Conservation (phyloP, 2,329 filamentous ascomycete genomes). For the Sarocladium kiliense region DNA sequence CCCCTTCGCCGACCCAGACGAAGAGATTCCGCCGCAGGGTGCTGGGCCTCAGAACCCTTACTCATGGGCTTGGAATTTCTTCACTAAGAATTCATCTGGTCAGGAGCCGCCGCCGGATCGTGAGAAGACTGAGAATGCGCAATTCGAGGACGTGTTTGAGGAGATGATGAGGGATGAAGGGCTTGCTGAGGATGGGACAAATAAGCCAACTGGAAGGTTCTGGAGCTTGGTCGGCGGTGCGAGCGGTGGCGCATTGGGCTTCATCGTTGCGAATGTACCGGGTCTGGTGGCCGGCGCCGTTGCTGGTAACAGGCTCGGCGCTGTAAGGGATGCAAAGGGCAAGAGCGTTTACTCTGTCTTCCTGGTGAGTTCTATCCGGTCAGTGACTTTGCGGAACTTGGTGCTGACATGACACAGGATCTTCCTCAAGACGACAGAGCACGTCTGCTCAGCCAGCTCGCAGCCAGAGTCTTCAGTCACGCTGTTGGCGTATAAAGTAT, state of each 20-base stretch:
- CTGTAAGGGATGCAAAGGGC: conserved; percentile 80
- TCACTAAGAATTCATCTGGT: conserved; percentile 30
- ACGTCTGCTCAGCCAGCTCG: conserved; percentile 75
- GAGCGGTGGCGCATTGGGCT: conserved; percentile 85
- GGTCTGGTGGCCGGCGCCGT: conserved; percentile 86
- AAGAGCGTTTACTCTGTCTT: conserved; percentile 96
- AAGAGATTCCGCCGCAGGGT: conserved; percentile 36
- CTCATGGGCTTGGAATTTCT: conserved; percentile 72
- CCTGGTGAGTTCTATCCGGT: conserved; percentile 38
- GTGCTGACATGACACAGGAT: conserved; percentile 43
- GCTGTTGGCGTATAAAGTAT: conserved; percentile 51
- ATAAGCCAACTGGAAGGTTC: conserved; percentile 63
- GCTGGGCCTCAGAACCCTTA: conserved; percentile 45
- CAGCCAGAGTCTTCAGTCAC: conserved; percentile 80
- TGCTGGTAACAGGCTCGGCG: conserved; percentile 86
- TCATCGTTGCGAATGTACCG: conserved; percentile 90
- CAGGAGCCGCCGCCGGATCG: conserved; percentile 33
- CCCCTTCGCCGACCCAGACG: conserved; percentile 42
- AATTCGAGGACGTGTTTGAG: conserved; percentile 86
- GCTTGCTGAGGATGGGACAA: conserved; percentile 66
- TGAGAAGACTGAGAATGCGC: conserved; percentile 62
- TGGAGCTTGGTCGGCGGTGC: conserved; percentile 83
- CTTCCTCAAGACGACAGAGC: conserved; percentile 79
- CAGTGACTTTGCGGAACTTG: background rate
- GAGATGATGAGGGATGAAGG: conserved; percentile 85